Conservation (phyloP, 495 filamentous ascomycete species). For the Aspergillus homomorphus region DNA sequence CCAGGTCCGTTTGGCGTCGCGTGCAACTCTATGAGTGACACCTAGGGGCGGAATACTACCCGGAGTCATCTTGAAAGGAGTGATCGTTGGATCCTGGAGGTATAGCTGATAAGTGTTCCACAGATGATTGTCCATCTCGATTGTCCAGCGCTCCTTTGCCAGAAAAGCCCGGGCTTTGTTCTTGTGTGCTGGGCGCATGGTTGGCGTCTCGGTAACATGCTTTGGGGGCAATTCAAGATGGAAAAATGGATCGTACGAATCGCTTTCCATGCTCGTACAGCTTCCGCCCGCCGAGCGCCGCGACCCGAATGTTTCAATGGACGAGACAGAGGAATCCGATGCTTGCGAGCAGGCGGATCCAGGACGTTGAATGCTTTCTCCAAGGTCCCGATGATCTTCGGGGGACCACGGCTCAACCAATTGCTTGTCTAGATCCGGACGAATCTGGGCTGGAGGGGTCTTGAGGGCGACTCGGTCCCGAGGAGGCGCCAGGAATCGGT, state of each 20-base stretch:
- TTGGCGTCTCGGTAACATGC: constrained; percentile 33
- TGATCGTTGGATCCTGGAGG: constrained; percentile 86
- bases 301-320: constrained; percentile 61
- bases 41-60: constrained; percentile 84
- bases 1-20: constrained; percentile 84
- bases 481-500: constrained; percentile 48
- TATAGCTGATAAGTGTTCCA: constrained; percentile 90
- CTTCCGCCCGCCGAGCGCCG: constrained; percentile 64
- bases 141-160: constrained; percentile 61
- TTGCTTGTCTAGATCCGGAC: constrained; percentile 33
- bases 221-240: constrained; percentile 39
- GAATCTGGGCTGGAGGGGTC: constrained; percentile 60
- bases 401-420: constrained; percentile 28
- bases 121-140: constrained; percentile 86
- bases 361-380: constrained; percentile 49
- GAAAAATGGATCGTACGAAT: constrained; percentile 56
- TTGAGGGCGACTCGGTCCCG: constrained; percentile 54
- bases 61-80: constrained; percentile 87
- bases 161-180: constrained; percentile 19
- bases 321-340: constrained; percentile 70
- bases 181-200: constrained; percentile 25
- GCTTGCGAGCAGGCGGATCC: constrained; percentile 58
- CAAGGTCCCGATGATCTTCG: constrained; percentile 32
- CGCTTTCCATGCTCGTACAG: constrained; percentile 66
- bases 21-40: constrained; percentile 82